A percentile compares a stretch with the other conserved stretches of the same genome.
These are phyloP conservation scores for Alloteropsis semialata DNA, from an alignment of 176 grass and related monocot species.

Conservation along the genomic window DNA sequence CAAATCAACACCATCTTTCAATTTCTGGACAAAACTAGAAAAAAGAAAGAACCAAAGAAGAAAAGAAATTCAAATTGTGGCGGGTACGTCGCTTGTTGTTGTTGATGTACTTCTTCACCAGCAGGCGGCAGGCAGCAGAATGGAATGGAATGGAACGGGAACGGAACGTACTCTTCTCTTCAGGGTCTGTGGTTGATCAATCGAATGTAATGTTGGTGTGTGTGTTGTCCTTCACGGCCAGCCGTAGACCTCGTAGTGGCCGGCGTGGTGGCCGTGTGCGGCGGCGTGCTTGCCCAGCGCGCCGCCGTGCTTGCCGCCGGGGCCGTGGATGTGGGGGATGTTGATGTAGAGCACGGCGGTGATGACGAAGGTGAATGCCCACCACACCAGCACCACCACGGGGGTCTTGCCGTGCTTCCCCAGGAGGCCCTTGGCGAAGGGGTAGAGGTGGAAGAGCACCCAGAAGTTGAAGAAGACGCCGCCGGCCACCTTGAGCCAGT, in stretches of 20 bases:
- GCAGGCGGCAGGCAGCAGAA: neutral
- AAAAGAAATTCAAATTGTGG: constrained; percentile 34
- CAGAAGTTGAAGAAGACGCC: constrained; percentile 98
- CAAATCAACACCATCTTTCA: constrained; percentile 65
- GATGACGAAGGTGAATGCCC: constrained; percentile 83
- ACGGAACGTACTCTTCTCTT: constrained; percentile 22
- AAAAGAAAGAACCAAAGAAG: neutral
- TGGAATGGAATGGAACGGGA: neutral
- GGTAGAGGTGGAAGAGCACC: constrained; percentile 92
- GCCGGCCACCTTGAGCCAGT: constrained; percentile 85
- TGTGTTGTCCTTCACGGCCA: constrained; percentile 19
- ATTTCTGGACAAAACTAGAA: constrained; percentile 66
- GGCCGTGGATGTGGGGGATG: constrained; percentile 53
- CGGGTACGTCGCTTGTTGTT: constrained; percentile 20
- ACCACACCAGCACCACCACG: constrained; percentile 77
- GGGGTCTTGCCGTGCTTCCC: constrained; percentile 75
- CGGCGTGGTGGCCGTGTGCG: constrained; percentile 7
- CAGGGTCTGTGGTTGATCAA: neutral
- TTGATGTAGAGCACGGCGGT: constrained; percentile 86
- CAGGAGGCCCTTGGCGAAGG: constrained; percentile 83
- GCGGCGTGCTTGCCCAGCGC: neutral
- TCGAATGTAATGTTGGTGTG: no score
- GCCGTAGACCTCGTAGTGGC: rapidly evolving
- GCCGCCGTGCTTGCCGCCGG: neutral
- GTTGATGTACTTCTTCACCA: neutral